Evolutionary conservation across 1,284 basidiomycete species (phyloP).

Genomic region (Puccinia novopanici): DNA sequence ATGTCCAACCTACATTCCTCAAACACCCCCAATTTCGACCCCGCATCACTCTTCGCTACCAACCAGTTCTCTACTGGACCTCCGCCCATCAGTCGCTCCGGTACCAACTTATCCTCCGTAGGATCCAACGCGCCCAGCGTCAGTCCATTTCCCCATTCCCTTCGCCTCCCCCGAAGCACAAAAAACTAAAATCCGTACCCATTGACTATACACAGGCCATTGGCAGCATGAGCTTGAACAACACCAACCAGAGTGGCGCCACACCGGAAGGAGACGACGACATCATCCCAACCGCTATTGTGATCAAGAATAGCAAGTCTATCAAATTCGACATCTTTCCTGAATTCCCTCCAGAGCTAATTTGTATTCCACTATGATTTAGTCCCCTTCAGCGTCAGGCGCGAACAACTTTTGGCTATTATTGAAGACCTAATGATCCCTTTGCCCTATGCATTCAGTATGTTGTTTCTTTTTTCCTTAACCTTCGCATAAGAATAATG

Average conservation of each 20-base stretch:
- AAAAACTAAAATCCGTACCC: too few relatives aligned
- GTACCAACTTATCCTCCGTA: conserved; percentile 17
- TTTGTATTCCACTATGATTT: conserved; percentile 35
- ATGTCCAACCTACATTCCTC: conserved; percentile 21
- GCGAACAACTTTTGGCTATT: conserved; percentile 43
- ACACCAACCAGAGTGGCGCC: neutral
- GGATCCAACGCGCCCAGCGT: conserved; percentile 25
- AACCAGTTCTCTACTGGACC: conserved; percentile 20
- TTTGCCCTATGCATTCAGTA: conserved; percentile 98
- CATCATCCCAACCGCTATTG: conserved; percentile 97
- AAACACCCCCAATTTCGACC: neutral
- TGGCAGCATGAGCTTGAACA: conserved; percentile 7
- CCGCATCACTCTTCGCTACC: neutral
- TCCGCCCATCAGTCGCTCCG: conserved; percentile 22
- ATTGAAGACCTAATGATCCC: conserved; percentile 83
- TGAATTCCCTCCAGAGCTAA: conserved; percentile 79
- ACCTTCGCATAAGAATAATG: neutral
- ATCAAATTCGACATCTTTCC: conserved; percentile 62
- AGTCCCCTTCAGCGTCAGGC: conserved; percentile 42
- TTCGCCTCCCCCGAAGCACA: neutral
- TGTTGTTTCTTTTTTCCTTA: conserved; percentile 56
- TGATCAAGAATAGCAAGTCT: too few relatives aligned
- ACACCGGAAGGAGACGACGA: conserved; percentile 71
- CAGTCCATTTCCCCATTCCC: neutral
- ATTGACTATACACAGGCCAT: neutral